Conservation (phyloP, 192 early-diverging fungal genomes). For the Coemansia sp. region DNA sequence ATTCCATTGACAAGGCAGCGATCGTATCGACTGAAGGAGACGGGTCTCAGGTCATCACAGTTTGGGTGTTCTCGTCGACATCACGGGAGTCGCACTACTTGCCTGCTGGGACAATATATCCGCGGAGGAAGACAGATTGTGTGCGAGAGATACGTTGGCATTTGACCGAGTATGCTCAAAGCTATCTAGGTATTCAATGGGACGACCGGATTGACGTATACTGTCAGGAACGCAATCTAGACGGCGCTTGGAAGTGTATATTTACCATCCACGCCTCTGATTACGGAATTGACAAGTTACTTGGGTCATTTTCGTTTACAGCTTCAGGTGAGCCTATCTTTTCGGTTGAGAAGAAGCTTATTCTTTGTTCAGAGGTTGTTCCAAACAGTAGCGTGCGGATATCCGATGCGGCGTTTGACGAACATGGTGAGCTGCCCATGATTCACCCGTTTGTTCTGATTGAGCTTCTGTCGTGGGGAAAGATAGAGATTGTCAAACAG, state of each 20-base stretch:
- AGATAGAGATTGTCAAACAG: conserved; percentile 29
- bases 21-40: conserved; percentile 43
- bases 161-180: conserved; percentile 53
- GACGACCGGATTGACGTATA: conserved; percentile 47
- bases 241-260: conserved; percentile 38
- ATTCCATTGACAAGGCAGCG: conserved; percentile 57
- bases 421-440: conserved; percentile 50
- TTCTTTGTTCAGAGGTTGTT: conserved; percentile 25
- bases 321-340: conserved; percentile 47
- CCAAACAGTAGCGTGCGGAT: conserved; percentile 15
- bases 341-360: conserved; percentile 38
- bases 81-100: conserved; percentile 53
- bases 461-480: conserved; percentile 55
- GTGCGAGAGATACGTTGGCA: conserved; percentile 56
- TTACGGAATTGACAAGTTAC: conserved; percentile 31
- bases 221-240: conserved; percentile 51
- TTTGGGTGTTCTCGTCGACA: conserved; percentile 57
- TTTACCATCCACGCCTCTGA: conserved; percentile 31
- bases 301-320: conserved; percentile 56
- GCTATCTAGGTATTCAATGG: conserved; percentile 55
- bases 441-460: conserved; percentile 49
- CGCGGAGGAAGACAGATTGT: conserved; percentile 28
- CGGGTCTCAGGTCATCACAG: conserved; percentile 41
- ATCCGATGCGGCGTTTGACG: conserved; percentile 37
- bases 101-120: conserved; percentile 53